Base-by-base conservation (phyloP, 352 stramenopile species). In the Hyaloperonospora brassicae region DNA sequence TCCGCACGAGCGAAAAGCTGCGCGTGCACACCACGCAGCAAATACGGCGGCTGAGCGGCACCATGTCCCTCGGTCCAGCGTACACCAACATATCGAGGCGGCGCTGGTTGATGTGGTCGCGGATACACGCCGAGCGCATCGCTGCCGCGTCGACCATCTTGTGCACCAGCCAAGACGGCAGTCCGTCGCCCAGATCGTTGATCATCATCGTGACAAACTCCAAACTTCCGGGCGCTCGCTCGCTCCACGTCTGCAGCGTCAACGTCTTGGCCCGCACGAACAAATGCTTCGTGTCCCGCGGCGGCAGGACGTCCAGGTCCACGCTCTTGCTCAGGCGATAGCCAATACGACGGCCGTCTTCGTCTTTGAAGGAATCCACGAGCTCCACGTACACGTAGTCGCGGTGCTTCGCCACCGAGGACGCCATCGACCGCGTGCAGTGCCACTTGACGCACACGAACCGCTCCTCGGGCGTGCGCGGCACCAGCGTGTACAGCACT, bases 301-400 rank as follows among this genome's bases (percentile, higher is more conserved):
- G 35, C 10, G 66, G 42, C 13, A 83, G 57, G 13, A 77, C 64
- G 10, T 87, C 73, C 7, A 92, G 50, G 12, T 89, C 79, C 40
- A 92, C 67, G 14, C 77, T 89, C 55, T 92, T 92, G 31, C 69
- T 71, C 1, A 92, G 66, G 11, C 82, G 73, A 57, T 85, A 89
- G 38, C 82, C 82, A 13, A 92, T 66, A 12, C 72, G 69, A 14
- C 73, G 70, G 38, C 76, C 79, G 21, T 87, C 71, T 14, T 68
- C 52, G 58, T 87, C 70, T 27, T 76, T 56, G 55, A 92, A 92
- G 27, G 81, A 79, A 60, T 89, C 82, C 47, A 92, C 82, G 30
- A 92, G 62, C 49, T 92, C 82, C 24, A 89, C 72, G 63, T 92
- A 92, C 2, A 92, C 66, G 66, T 89, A 92, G 68, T 92, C 82